Base-by-base conservation (phyloP, 2,329 filamentous ascomycete species). In the Aspergillus transmontanensis region DNA sequence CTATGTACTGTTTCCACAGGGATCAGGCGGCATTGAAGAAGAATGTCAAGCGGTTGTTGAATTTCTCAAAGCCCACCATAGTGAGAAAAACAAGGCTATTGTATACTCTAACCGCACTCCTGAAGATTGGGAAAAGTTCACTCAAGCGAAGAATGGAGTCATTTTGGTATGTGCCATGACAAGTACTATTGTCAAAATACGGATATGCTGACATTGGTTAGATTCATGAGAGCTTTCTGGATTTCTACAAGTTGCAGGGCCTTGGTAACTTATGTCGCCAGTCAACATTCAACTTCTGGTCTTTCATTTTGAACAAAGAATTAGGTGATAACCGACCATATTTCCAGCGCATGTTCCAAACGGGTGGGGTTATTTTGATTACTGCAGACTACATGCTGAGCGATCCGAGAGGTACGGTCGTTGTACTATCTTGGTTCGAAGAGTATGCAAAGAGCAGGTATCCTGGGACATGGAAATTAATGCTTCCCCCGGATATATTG, bases 381-480 rank as follows among this genome's bases (percentile, higher is more conserved):
- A 80, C 80, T 1, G 79, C 81, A 62, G 79, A 80, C 51, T 69
- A 78, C 14, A 74, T 80, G 60, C 36, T 75, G 64, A 59, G 64
- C 50, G 71, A 78, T 9, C 68, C 74, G 0, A 66, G 73, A 21
- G 69, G 62, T 23, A 70, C 76, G 1, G 54, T 77, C 2, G 65
- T 73, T 6, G 71, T 79, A 3, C 61, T 82, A n/a, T 64, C 65
- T 19, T 81, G 78, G 79, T 78, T 81, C 58, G 59, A 59, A 23
- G 63, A 68, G 0, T 69, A 59, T 32, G 39, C 65, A 9, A 67
- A 50, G 21, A 63, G 60, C 9, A 75, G 71, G 39, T 67, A 66
- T 21, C 69, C 68, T 1, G 75, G 74, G 3, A 72, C 64, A 6
- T 77, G 73, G 71, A 80, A 80, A 61, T 63, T 82, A 36, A 75